Percentiles rank a stretch among this genome's conserved stretches.
Conservation (phyloP, 495 filamentous ascomycete genomes). For the Penicillium nucicola region DNA sequence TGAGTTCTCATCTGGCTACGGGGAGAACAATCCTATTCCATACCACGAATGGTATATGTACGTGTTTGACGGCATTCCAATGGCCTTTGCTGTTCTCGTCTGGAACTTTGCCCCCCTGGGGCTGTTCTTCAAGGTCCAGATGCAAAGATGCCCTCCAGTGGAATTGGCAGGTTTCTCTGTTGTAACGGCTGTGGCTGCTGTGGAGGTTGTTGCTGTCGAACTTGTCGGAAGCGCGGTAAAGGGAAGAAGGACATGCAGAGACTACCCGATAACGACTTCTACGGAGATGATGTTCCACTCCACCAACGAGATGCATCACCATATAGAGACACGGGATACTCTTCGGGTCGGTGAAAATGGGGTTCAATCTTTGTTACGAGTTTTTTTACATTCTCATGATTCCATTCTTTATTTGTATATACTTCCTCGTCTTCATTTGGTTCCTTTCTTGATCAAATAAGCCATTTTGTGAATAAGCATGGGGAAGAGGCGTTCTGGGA, state of each 20-base stretch:
- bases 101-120: background rate
- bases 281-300: background rate
- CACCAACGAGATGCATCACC: background rate
- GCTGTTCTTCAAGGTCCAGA: background rate
- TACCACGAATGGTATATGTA: slow-evolving; percentile 3
- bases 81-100: background rate
- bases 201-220: slow-evolving; percentile 2
- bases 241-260: background rate
- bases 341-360: background rate
- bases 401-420: too few relatives aligned
- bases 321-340: background rate
- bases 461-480: too few relatives aligned
- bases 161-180: background rate
- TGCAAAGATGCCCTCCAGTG: background rate
- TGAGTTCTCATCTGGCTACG: background rate
- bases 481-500: too few relatives aligned
- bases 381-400: too few relatives aligned
- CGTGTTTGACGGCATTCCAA: slow-evolving; percentile 2
- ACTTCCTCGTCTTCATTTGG: too few relatives aligned
- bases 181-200: background rate
- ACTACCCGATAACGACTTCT: background rate
- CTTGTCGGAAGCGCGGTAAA: background rate
- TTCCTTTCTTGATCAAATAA: too few relatives aligned
- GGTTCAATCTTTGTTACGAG: too few relatives aligned
- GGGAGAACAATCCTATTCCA: background rate